Evolutionary conservation across 139 green algal genomes (phyloP), one percentile per base, ranked within the genome.

Genomic region (Closterium sp.): DNA sequence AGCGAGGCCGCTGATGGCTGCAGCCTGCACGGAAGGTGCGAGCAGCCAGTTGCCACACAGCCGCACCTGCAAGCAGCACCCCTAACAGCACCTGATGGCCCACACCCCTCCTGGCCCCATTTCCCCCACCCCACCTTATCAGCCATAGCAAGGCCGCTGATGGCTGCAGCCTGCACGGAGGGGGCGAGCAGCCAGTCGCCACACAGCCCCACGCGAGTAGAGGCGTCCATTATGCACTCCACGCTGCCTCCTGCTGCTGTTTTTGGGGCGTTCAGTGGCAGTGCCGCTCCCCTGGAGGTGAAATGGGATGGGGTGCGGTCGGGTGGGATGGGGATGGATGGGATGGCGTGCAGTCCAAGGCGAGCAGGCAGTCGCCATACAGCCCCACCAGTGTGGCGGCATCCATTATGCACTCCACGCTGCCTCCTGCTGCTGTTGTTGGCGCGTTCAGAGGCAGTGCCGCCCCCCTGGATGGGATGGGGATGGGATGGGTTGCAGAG

Each of bases 131-230:
- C 2, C 3, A 93, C 62, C 21, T 89, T 70, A 32, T 96, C 73
- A 21, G 96, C 97, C 31, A 98, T 86, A 0, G 90, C 94, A 27
- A 93, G 91, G 7, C 97, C 97, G 88, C 96, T 97, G 38, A 97
- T 32, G 19, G 92, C 95, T 0, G 97, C 97, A 29, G 91, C 94
- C 94, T 98, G 94, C 91, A 98, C 92, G 86, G 93, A 95, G 32
- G 94, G 91, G 9, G 93, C 94, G 0, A 34, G 86, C n/a, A 97
- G 93, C 97, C 97, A 98, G 88, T 98, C 97, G 10, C 97, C 97
- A 89, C 93, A 97, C 17, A 98, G 95, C 2, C 96, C 95, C 22
- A 97, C 96, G 0, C 96, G 86, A 0, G 91, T 92, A 9, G 90
- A 38, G 0, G 96, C 87, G 90, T 98, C 97, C 30, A 97, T 95